Evolutionary conservation across 192 early-diverging fungal species (phyloP).

Genomic region (Anaeromyces robustus): DNA sequence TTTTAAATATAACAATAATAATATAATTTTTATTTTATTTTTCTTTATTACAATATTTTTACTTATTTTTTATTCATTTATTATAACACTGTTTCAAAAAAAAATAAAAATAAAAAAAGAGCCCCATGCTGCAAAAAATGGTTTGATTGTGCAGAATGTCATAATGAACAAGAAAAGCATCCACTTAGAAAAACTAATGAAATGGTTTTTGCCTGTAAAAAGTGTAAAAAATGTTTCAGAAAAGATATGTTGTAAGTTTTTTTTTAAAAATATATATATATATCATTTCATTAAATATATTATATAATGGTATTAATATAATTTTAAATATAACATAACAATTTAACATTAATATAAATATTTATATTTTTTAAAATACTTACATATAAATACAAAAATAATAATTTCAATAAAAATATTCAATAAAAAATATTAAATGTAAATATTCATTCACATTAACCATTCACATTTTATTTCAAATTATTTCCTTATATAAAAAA

Average conservation of each 20-base stretch:
- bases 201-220: conserved; percentile 95
- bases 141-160: conserved; percentile 96
- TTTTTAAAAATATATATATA: background rate
- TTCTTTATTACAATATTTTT: too few relatives aligned
- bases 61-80: too few relatives aligned
- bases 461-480: too few relatives aligned
- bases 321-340: background rate
- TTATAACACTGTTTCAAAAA: too few relatives aligned
- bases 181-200: conserved; percentile 62
- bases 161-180: conserved; percentile 64
- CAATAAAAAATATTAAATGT: too few relatives aligned
- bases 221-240: conserved; percentile 95
- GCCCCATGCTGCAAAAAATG: conserved; percentile 87
- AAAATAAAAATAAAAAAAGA: conserved; percentile 13
- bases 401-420: too few relatives aligned
- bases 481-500: too few relatives aligned
- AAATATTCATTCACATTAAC: too few relatives aligned
- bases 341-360: background rate
- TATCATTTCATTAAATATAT: background rate
- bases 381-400: too few relatives aligned
- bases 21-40: too few relatives aligned
- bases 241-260: conserved; percentile 54
- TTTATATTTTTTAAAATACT: too few relatives aligned
- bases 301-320: background rate
- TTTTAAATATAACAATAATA: too few relatives aligned